Percentiles rank a stretch among this genome's conserved stretches.
Conservation (phyloP, 169 alveolate species). For the Eimeria mitis region DNA sequence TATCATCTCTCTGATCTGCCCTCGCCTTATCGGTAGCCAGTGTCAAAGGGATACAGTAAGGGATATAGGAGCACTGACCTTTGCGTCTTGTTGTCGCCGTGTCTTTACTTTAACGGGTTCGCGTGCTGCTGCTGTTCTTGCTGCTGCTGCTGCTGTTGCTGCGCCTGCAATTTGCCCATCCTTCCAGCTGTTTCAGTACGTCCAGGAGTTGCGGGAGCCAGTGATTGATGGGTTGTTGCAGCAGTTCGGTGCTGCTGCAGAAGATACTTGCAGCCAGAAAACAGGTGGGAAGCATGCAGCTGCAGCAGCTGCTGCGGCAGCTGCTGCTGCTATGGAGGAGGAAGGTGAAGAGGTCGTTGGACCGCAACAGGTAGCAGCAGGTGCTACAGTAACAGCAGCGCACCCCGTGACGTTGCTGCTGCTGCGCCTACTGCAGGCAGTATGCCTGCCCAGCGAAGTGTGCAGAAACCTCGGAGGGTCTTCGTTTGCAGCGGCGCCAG, state of each 20-base stretch:
- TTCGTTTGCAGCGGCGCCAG: background rate
- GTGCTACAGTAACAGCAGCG: slow-evolving; percentile 13
- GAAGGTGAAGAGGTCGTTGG: slow-evolving; percentile 37
- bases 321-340: slow-evolving; percentile 38
- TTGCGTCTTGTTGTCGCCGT: background rate
- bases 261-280: background rate
- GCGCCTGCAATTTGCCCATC: background rate
- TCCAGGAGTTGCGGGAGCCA: slow-evolving; percentile 57
- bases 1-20: background rate
- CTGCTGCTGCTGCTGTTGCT: slow-evolving; percentile 6
- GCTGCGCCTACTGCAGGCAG: slow-evolving; percentile 66
- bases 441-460: slow-evolving; percentile 56
- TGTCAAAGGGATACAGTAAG: no score
- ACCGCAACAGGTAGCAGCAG: slow-evolving; percentile 13
- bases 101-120: background rate
- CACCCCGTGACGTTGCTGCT: slow-evolving; percentile 69
- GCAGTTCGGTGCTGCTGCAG: slow-evolving; percentile 40
- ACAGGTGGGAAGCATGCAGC: slow-evolving; percentile 46
- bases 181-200: slow-evolving; percentile 56
- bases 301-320: slow-evolving; percentile 51
- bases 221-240: slow-evolving; percentile 62
- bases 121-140: slow-evolving; percentile 10
- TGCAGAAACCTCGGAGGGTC: slow-evolving; percentile 31
- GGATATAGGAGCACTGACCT: no score
- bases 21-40: background rate